Base-by-base conservation (phyloP, 768 basidiomycete genomes). In the Candolleomyces aberdarensis region DNA sequence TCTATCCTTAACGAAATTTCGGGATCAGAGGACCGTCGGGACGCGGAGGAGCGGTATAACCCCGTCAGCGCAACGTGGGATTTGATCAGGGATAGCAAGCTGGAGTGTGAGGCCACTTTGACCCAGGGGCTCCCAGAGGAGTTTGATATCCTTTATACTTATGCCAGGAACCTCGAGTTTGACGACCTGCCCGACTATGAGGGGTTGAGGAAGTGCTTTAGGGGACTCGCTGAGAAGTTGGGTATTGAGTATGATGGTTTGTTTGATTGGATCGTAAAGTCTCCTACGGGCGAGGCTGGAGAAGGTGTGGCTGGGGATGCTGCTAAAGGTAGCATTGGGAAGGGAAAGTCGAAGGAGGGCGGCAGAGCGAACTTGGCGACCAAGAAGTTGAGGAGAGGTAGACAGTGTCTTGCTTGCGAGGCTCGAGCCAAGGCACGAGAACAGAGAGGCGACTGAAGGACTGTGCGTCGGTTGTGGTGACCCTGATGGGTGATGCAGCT, bases 151-250 rank as follows among this genome's bases (percentile, higher is more conserved):
- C 81, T 94, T 65, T 89, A 88, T 72, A 81, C 83, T 49, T 95
- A 95, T 74, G 86, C 89, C 20, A 84, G 93, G 49, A 86, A 85
- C 1, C 84, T 96, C 40, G 88, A 88, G 64, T 95, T 94, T 66
- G 91, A 91, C 67, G 93, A 95, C 76, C 79, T 92, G 44, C 94
- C 93, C 10, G 94, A 96, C 73, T 96, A 95, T 67, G 88, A 86
- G 48, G 92, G 92, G 29, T 77, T 94, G 22, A 81, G 92, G 47
- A 83, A 82, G 49, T 81, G 93, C 49, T 92, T 94, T 72, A 80
- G 82, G 15, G 83, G 80, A 3, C 69, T 88, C 11, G 86, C 82
- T 0, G 78, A 76, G 60, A 78, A 82, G 9, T 72, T 81, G n/a
- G 83, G 81, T 1, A 74, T 86, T 7, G 77, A 78, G 58, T 86